Base-by-base conservation (phyloP, 495 filamentous ascomycete species). In the Podospora tetraspora region DNA sequence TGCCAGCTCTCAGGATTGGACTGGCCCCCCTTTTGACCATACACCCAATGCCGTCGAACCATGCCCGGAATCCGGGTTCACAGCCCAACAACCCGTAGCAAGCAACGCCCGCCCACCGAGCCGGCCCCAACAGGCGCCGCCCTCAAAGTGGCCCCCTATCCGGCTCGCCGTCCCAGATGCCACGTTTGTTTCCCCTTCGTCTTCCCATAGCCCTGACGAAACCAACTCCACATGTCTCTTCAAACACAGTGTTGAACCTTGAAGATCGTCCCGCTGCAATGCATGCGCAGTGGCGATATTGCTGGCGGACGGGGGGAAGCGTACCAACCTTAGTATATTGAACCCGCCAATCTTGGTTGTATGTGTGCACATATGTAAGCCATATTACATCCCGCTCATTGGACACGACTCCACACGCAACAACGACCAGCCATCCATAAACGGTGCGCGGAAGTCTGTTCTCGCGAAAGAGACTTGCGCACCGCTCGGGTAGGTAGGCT, bases 381-480 rank as follows among this genome's bases (percentile, higher is more conserved):
- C 11, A 32, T 5, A 27, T 3, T 27, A 27, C 27, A 27, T 27
- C 24, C 24, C 24, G 24, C 24, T 25, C 12, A n/a, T 43, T 16
- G 37, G 43, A 7, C 43, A n/a, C 19, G 5, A n/a, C 43, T 52
- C 43, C 43, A n/a, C 43, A n/a, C 19, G 8, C 43, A 52, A 7
- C 43, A n/a, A 8, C 43, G 37, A 16, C 43, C 19, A n/a, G 16
- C 43, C 43, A 8, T 52, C 43, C 43, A n/a, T 52, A 16, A 19
- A 37, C 21, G 27, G 27, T 5, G 16, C 30, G 29, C 61, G 32
- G 32, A 63, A 34, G 61, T 63, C 61, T 63, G 61, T 63, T 63
- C 61, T 29, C 61, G 29, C 61, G 32, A 63, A 19, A 24, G 30
- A 27, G 43, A 52, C 43, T 16, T 52, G 43, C 43, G 37, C 37